phyloP scores from a whole-genome alignment of 768 basidiomycete genomes.

The Mycena epipterygia region DNA sequence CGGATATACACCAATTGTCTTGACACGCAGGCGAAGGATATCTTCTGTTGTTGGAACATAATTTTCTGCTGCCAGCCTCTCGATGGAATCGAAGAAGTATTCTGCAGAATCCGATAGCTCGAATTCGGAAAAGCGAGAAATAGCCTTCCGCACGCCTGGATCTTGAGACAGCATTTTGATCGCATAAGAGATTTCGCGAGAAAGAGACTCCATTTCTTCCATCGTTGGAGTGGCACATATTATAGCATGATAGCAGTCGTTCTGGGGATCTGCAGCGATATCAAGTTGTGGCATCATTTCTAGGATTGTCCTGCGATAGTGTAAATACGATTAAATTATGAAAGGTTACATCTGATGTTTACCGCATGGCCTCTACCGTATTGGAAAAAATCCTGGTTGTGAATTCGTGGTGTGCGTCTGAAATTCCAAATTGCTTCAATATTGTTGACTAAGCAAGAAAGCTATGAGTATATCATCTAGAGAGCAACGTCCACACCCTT shows the following conservation, averaged over 20 bases:
- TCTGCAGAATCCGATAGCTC: conserved; percentile 10
- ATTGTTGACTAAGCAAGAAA: conserved; percentile 7
- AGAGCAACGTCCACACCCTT: conserved; percentile 8
- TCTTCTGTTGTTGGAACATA: conserved; percentile 15
- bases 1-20: conserved; percentile 5
- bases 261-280: not conserved
- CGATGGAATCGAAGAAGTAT: conserved; percentile 10
- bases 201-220: not conserved
- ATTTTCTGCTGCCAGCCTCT: conserved; percentile 4
- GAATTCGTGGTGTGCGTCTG: not conserved
- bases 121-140: not conserved
- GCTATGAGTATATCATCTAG: conserved; percentile 7
- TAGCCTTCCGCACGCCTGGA: conserved; percentile 3
- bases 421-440: conserved; percentile 13
- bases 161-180: conserved; percentile 17
- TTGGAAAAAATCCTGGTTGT: not conserved
- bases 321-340: not conserved
- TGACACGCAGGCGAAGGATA: conserved; percentile 13
- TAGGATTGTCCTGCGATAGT: conserved; percentile 14
- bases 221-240: not conserved
- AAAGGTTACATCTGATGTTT: conserved; percentile 4
- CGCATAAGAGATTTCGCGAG: not conserved
- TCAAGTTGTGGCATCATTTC: conserved; percentile 2
- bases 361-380: conserved; percentile 6
- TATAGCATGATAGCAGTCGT: not conserved